phyloP scores from a whole-genome alignment of 805 yeast species.

The Cyberlindnera mississippiensis region DNA sequence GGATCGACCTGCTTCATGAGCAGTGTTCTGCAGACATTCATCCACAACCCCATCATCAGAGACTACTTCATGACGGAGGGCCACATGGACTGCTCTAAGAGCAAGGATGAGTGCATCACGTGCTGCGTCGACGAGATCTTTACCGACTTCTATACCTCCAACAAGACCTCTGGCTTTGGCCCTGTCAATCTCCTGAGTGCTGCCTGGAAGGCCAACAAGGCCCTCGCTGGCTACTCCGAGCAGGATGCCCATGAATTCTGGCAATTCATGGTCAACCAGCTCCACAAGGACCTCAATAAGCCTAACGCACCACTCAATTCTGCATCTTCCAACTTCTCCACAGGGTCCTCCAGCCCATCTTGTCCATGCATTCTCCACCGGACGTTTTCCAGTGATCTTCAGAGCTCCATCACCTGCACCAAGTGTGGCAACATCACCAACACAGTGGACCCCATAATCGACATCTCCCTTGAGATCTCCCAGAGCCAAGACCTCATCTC shows the following conservation, averaged over 20 bases:
- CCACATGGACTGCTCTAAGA: conserved; percentile 54
- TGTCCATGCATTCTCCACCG: conserved; percentile 83
- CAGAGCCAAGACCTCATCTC: conserved; percentile 45
- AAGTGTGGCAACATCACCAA: conserved; percentile 53
- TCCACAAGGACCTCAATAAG: conserved; percentile 47
- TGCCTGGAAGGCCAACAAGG: conserved; percentile 80
- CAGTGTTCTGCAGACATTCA: conserved; percentile 79
- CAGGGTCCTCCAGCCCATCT: conserved; percentile 21
- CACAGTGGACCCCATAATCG: conserved; percentile 86
- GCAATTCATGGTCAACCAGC: conserved; percentile 84
- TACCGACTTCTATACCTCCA: conserved; percentile 65
- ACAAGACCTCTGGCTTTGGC: conserved; percentile 66
- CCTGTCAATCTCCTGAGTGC: conserved; percentile 77
- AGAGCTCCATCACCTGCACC: conserved; percentile 73
- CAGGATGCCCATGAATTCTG: conserved; percentile 99
- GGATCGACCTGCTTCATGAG: conserved; percentile 98
- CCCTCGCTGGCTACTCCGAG: conserved; percentile 92
- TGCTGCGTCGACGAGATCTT: conserved; percentile 83
- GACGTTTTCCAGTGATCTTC: conserved; percentile 78
- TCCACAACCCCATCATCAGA: conserved; percentile 87
- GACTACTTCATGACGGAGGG: conserved; percentile 72
- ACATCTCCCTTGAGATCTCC: conserved; percentile 73
- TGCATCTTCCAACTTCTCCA: conserved; percentile 19
- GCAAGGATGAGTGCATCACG: conserved; percentile 55
- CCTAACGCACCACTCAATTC: no score